phyloP scores from a whole-genome alignment of 2,329 filamentous ascomycete species.

The Westerdykella sp. region DNA sequence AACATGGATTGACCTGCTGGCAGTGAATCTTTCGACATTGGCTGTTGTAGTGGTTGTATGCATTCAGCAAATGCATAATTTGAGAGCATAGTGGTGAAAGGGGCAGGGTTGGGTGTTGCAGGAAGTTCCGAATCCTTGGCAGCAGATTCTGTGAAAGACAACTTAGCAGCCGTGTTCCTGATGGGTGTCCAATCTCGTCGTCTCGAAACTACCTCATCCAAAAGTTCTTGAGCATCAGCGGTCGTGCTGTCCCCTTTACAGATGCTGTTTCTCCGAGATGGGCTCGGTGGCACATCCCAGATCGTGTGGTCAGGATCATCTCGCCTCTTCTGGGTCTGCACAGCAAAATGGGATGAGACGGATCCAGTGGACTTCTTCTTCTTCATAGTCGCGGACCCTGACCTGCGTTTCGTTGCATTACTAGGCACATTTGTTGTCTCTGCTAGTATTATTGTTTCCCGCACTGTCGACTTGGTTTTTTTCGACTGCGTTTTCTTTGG shows the following conservation, averaged over 20 bases:
- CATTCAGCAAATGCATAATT: slow-evolving; percentile 23
- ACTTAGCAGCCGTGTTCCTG: slow-evolving; percentile 17
- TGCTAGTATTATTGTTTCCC: slow-evolving; percentile 15
- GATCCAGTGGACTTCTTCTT: slow-evolving; percentile 12
- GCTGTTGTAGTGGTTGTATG: background rate
- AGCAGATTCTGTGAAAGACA: slow-evolving; percentile 12
- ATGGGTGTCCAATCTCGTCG: slow-evolving; percentile 35
- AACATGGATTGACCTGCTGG: background rate
- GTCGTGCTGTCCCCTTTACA: too few relatives aligned
- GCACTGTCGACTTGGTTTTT: slow-evolving; percentile 15
- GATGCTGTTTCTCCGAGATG: slow-evolving; percentile 7
- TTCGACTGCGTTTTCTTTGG: slow-evolving; percentile 27
- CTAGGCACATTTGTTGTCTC: slow-evolving; percentile 20
- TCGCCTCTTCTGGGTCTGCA: background rate
- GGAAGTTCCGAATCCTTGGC: slow-evolving; percentile 20
- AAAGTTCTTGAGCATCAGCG: slow-evolving; percentile 7
- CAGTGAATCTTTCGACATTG: background rate
- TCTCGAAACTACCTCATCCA: slow-evolving; percentile 27
- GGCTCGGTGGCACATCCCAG: slow-evolving; percentile 23
- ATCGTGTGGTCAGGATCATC: slow-evolving; percentile 10
- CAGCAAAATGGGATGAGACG: slow-evolving; percentile 15
- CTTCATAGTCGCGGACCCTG: slow-evolving; percentile 6
- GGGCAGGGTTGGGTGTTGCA: slow-evolving; percentile 1
- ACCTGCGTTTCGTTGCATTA: slow-evolving; percentile 1
- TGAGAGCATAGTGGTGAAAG: slow-evolving; percentile 24